Evolutionary conservation across 2,329 filamentous ascomycete species (phyloP).

Genomic region (Claviceps capensis): DNA sequence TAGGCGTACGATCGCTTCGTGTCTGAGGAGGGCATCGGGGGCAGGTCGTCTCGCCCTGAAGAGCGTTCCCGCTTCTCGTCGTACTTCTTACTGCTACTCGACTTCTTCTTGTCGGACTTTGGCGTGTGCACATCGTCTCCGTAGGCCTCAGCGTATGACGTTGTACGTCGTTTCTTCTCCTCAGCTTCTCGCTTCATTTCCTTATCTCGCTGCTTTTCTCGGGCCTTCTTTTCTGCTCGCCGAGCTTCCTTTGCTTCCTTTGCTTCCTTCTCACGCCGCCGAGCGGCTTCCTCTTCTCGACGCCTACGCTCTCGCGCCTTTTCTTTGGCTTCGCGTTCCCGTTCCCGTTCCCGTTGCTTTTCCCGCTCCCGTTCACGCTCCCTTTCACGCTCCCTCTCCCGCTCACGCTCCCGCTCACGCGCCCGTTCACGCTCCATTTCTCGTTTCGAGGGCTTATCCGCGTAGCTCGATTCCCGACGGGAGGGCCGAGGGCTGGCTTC

Average conservation of each 20-base stretch:
- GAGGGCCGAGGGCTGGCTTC: slow-evolving; percentile 26
- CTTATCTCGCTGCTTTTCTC: slow-evolving; percentile 24
- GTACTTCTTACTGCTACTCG: slow-evolving; percentile 23
- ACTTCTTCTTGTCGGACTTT: slow-evolving; percentile 25
- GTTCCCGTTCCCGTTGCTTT: background rate
- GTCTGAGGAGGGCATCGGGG: slow-evolving; percentile 11
- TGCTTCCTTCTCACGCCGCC: slow-evolving; percentile 19
- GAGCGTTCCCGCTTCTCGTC: slow-evolving; percentile 24
- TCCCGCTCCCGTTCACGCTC: slow-evolving; percentile 6
- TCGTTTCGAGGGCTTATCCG: slow-evolving; percentile 29
- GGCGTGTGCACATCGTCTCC: slow-evolving; percentile 16
- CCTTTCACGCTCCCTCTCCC: slow-evolving; percentile 11
- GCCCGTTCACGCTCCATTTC: slow-evolving; percentile 22
- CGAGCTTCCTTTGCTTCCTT: slow-evolving; percentile 21
- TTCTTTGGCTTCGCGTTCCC: slow-evolving; percentile 6
- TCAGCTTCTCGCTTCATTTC: slow-evolving; percentile 23
- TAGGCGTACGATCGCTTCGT: slow-evolving; percentile 11
- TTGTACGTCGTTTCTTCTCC: slow-evolving; percentile 22
- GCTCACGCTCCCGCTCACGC: slow-evolving; percentile 11
- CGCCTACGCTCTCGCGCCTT: slow-evolving; percentile 11
- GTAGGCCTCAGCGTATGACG: slow-evolving; percentile 22
- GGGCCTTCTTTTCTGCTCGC: slow-evolving; percentile 20
- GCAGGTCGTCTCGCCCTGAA: slow-evolving; percentile 18
- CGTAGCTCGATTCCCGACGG: slow-evolving; percentile 34
- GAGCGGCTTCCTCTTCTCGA: slow-evolving; percentile 12